Evolutionary conservation across 2,329 filamentous ascomycete species (phyloP), one percentile per base, ranked within the genome.

Genomic region (Exserohilum rostratum): DNA sequence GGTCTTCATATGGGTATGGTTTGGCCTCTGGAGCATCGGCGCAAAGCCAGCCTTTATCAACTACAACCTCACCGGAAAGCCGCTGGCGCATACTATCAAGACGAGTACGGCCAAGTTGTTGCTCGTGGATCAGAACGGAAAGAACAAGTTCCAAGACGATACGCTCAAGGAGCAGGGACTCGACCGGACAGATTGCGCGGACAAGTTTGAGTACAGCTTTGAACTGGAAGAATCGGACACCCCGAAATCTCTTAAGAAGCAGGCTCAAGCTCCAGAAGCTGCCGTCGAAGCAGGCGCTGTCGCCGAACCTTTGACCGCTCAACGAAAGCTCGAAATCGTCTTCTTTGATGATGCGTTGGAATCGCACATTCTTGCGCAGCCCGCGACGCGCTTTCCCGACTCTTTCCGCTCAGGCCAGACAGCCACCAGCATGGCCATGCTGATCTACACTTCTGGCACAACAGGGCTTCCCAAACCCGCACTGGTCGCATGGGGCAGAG

Each of bases 81-180:
- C 71, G 11, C 58, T 77, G 35, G 51, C 75, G 2, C 74, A 77
- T 58, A 90, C 87, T 49, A 68, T 90, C 31, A 80, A 79, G 55
- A 80, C 88, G 47, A 84, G 83, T 44, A 80, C 79, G 3, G 79
- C 85, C 3, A 80, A 76, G 37, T 55, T 89, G 33, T 67, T 90
- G 3, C 67, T 90, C 1, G 82, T 87, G 7, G 87, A 88, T 53
- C 79, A 82, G 1, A 80, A 85, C 7, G 58, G 56, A 11, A 64
- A 48, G 17, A 63, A 64, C 22, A 74, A 73, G 40, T 75, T 70
- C 40, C 50, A 47, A 3, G 61, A 69, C 29, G 56, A 66, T 0
- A 52, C 61, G 7, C 61, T 74, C 64, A 58, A 50, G 29, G 69
- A 73, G 20, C 67, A 73, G 58, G 73, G 68, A 13, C 70, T 71